Percentiles rank a stretch among this genome's conserved stretches.
These are phyloP conservation scores for Colletotrichum coccodes DNA, from an alignment of 2,329 filamentous ascomycete species.

Conservation along the genomic window DNA sequence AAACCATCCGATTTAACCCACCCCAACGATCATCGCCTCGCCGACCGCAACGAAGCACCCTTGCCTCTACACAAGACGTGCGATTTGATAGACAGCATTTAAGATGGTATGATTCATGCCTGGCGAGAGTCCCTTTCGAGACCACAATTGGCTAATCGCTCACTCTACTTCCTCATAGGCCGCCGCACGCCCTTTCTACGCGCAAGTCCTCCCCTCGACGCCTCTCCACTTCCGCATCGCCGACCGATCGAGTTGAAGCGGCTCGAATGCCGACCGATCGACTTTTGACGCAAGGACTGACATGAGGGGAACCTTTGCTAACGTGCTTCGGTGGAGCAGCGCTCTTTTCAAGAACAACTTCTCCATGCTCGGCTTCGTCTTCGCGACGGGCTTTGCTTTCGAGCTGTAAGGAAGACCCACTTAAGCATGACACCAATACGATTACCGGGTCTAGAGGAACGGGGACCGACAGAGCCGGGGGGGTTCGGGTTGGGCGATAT, in stretches of 20 bases:
- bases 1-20: conserved; percentile 19
- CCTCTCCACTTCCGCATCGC: neutral
- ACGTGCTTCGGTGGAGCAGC: conserved; percentile 58
- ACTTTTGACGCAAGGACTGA: neutral
- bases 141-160: conserved; percentile 46
- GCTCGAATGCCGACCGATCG: neutral
- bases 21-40: conserved; percentile 16
- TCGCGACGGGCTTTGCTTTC: conserved; percentile 87
- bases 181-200: conserved; percentile 48
- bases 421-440: neutral
- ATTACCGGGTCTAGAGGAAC: neutral
- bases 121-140: neutral
- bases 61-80: conserved; percentile 25
- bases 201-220: conserved; percentile 44
- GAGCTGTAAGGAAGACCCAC: conserved; percentile 77
- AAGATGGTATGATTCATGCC: conserved; percentile 48
- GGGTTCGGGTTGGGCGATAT: neutral
- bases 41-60: conserved; percentile 29
- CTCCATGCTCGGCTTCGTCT: conserved; percentile 87
- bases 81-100: conserved; percentile 29
- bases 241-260: neutral
- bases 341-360: conserved; percentile 87
- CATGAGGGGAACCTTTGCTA: neutral
- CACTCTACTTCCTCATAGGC: conserved; percentile 43
- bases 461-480: neutral